Evolutionary conservation across 352 stramenopile genomes (phyloP), one percentile per base, ranked within the genome.

Genomic region (Blastocystis hominis): DNA sequence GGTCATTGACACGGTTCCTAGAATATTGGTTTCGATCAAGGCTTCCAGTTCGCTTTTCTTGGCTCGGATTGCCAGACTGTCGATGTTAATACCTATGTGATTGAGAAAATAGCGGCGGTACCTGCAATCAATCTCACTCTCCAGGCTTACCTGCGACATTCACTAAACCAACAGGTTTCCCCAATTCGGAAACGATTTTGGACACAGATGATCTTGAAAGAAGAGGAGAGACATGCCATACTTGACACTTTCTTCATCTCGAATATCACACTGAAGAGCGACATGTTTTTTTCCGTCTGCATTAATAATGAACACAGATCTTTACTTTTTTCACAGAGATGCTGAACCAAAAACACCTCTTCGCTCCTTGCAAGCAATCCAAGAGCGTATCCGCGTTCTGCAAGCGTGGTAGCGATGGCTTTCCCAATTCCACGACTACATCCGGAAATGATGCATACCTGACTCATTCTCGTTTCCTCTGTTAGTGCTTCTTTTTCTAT

Each of bases 381-480:
- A 3, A 84, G 44, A 13, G 72, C 34, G 34, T 84, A 84, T 69
- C 72, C 72, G 15, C 62, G n/a, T 42, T 53, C 42, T 44, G 72
- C 47, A 6, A 84, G 55, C 36, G 34, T 63, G 34, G 6, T 47
- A 30, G 72, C 72, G 15, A 84, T 68, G 7, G n/a, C 54, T 3
- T 53, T 6, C 34, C 72, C 72, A 42, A 84, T 84, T 0, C 72
- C 72, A 30, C 72, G 54, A 84, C 72, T 84, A 50, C 72, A 84
- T 2, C 72, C 72, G 44, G 44, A 66, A 53, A 84, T 53, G 40
- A 84, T 84, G 50, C 72, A 84, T 50, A 84, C 56, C n/a, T 3
- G 47, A 54, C 7, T 64, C 70, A 80, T 80, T 59, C 10, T 59
- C 50, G 13, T 1, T 59, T 10, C 13, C 13, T 10, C n/a, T 59